These are phyloP conservation scores for Dorcoceras hygrometricum DNA, from an alignment of 257 asterid genomes.

Conservation along the genomic window DNA sequence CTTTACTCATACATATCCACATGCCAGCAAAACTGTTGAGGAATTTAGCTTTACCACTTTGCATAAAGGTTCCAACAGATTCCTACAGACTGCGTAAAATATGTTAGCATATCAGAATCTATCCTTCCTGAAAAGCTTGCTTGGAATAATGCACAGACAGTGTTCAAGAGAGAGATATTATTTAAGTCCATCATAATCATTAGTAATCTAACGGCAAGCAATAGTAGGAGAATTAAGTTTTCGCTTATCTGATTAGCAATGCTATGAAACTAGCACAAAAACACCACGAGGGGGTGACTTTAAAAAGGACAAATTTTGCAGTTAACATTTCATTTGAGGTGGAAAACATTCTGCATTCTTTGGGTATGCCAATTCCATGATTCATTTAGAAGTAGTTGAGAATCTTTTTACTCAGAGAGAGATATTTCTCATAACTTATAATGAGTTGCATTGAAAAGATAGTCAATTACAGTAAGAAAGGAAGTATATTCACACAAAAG, in stretches of 20 bases:
- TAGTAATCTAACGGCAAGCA: constrained; percentile 13
- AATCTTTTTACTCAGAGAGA: neutral
- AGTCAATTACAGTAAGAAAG: constrained; percentile 20
- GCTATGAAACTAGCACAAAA: neutral
- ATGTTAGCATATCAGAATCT: constrained; percentile 49
- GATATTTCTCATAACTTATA: neutral
- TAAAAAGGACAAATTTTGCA: neutral
- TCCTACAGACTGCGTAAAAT: constrained; percentile 45
- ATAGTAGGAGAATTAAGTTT: neutral
- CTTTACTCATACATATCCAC: constrained; percentile 6
- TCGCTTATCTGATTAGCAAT: neutral
- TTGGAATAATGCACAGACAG: constrained; percentile 31
- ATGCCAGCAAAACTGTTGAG: constrained; percentile 5
- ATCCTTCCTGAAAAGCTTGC: constrained; percentile 20
- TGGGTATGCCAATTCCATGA: neutral
- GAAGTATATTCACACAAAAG: constrained; percentile 32
- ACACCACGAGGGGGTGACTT: neutral
- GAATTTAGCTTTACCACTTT: constrained; percentile 25
- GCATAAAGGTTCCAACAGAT: constrained; percentile 40
- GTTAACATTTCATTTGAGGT: neutral
- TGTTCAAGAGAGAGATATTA: constrained; percentile 30
- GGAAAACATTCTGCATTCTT: neutral
- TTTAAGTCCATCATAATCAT: constrained; percentile 23
- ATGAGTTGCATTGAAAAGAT: neutral
- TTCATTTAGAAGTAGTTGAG: constrained; percentile 1